These are phyloP conservation scores for Haplographium delicatum DNA, from an alignment of 495 filamentous ascomycete genomes.

Conservation along the genomic window DNA sequence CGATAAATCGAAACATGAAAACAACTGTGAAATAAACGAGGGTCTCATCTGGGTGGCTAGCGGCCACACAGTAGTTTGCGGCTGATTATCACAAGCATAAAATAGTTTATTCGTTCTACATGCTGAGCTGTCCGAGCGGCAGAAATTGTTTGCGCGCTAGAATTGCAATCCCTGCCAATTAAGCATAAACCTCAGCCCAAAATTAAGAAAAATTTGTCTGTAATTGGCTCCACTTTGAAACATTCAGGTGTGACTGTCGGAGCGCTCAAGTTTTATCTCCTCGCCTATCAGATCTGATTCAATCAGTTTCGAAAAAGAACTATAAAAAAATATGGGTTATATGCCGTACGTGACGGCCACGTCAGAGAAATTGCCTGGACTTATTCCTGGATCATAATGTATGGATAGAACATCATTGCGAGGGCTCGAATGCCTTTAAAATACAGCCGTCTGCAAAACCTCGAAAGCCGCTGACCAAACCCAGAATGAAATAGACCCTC, in stretches of 20 bases:
- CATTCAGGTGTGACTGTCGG: neutral
- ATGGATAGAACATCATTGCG: no score
- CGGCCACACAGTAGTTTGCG: no score
- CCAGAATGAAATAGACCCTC: slow-evolving; percentile 9
- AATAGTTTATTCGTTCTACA: neutral
- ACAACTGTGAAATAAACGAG: neutral
- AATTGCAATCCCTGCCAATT: no score
- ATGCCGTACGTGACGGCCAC: neutral
- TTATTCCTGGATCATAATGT: no score
- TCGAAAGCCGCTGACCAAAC: slow-evolving; percentile 7
- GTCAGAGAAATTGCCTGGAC: no score
- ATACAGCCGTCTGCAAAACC: slow-evolving; percentile 17
- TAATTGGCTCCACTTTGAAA: slow-evolving; percentile 1
- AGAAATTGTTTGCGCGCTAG: no score
- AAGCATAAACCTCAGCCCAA: neutral
- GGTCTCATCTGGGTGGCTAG: no score
- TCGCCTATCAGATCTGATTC: neutral
- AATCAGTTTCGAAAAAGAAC: neutral
- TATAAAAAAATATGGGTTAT: neutral
- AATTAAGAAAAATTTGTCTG: neutral
- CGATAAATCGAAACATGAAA: slow-evolving; percentile 3
- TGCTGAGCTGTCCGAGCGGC: neutral
- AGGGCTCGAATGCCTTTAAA: slow-evolving; percentile 12
- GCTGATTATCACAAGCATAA: neutral
- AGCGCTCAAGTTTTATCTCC: neutral